phyloP scores from a whole-genome alignment of 2,329 filamentous ascomycete species.

The Leptographium radiaticola region DNA sequence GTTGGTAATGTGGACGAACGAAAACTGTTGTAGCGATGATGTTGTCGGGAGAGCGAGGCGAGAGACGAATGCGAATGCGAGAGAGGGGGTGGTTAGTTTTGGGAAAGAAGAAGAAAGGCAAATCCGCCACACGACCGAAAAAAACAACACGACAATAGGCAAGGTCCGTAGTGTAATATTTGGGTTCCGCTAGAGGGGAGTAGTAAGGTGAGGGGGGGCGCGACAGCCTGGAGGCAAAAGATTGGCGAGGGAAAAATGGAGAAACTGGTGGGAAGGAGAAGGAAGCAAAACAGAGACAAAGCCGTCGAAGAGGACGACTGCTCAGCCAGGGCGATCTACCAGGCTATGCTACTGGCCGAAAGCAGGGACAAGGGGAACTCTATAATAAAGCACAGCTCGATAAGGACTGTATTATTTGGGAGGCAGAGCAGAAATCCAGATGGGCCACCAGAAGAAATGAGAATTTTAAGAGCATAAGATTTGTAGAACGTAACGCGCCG shows the following conservation, averaged over 20 bases:
- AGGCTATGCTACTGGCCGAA: neutral
- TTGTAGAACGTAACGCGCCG: neutral
- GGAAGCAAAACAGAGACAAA: neutral
- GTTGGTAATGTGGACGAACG: neutral
- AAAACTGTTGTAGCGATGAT: neutral
- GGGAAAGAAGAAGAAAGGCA: neutral
- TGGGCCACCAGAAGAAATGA: no score
- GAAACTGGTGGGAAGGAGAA: neutral
- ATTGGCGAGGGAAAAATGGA: neutral
- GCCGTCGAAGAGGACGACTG: neutral
- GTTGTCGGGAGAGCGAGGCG: neutral
- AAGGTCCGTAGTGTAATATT: neutral
- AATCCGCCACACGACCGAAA: slow-evolving; percentile 9
- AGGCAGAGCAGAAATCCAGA: no score
- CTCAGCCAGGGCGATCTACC: neutral
- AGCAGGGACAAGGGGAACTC: neutral
- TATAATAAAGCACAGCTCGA: neutral
- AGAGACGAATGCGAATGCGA: neutral
- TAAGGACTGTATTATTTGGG: neutral
- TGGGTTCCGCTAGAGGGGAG: neutral
- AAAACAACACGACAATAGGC: neutral
- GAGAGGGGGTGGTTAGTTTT: neutral
- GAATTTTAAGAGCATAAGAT: neutral
- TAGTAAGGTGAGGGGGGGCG: slow-evolving; percentile 2
- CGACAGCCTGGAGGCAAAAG: neutral